Evolutionary conservation across 768 basidiomycete genomes (phyloP), one percentile per base, ranked within the genome.

Genomic region (Pulveroboletus frians): DNA sequence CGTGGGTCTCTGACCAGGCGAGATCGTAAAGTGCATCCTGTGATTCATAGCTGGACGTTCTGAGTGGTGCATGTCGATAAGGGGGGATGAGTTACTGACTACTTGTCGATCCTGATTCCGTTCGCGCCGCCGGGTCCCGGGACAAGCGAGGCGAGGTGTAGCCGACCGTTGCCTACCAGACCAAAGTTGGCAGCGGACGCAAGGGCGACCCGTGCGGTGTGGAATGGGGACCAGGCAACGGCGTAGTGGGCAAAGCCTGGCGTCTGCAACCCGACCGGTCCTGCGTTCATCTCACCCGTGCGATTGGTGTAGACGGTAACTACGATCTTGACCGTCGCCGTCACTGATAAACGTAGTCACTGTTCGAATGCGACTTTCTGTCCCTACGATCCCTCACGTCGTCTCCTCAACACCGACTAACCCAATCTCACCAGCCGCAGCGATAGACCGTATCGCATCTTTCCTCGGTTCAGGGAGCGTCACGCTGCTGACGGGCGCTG

Each of bases 1-100:
- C 93, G 68, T 96, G 91, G 29, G 83, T 68, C 70, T 98, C 95
- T 31, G 90, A 93, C 94, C 94, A 98, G 1, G 94, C 92, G 41
- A 92, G 72, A 61, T 94, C 92, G 65, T 86, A 94, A 8, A 94
- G 69, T 0, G 86, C 89, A 61, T 95, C 93, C 66, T 92, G 90
- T 0, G 91, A 84, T 64, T 93, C 91, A 59, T 84, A 95, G 53
- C 90, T 93, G 47, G 41, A 30, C 27, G 9, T 27, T n/a, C 30
- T 63, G 6, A 64, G 55, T 23, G 18, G 44, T 36, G 31, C 10
- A 20, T n/a, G 4, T 38, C 20, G 45, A 43, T 9, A 46, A 41
- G 39, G 21, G 23, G 40, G n/a, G 9, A 31, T 8, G 39, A 31
- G 7, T 17, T 14, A 76, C 85, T 70, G 68, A 87, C 87, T 78